These are phyloP conservation scores for Xerocomus spinulosus DNA, from an alignment of 768 basidiomycete species.

Conservation along the genomic window DNA sequence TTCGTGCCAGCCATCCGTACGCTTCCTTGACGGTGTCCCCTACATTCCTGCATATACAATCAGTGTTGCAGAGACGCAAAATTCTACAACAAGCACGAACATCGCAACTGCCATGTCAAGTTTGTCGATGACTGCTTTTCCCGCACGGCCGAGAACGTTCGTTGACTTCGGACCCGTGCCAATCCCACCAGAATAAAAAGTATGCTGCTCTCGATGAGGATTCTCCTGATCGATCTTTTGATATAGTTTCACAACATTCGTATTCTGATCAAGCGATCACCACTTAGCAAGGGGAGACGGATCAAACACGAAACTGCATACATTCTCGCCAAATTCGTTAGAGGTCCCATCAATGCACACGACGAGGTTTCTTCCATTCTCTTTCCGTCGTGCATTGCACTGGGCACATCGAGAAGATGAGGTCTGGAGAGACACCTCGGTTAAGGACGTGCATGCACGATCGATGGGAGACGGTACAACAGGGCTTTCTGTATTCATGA, in stretches of 20 bases:
- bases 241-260: constrained; percentile 34
- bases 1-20: constrained; percentile 31
- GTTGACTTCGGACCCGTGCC: constrained; percentile 30
- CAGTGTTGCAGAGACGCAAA: background rate
- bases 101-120: constrained; percentile 36
- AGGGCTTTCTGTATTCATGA: too few species aligned
- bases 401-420: constrained; percentile 9
- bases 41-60: constrained; percentile 29
- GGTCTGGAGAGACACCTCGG: too few species aligned
- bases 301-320: background rate
- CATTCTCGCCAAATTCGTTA: constrained; percentile 20
- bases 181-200: constrained; percentile 37
- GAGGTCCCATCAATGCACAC: constrained; percentile 25
- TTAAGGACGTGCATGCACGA: too few species aligned
- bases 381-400: constrained; percentile 9
- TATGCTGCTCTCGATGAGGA: constrained; percentile 17
- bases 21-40: constrained; percentile 30
- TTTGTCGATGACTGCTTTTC: constrained; percentile 15
- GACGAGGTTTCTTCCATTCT: constrained; percentile 15
- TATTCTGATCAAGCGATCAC: constrained; percentile 26
- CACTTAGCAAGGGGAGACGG: too few species aligned
- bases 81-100: constrained; percentile 16
- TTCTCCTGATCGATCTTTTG: constrained; percentile 21
- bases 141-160: constrained; percentile 18
- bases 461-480: background rate